phyloP scores from a whole-genome alignment of 108 stramenopile species.

The Cylindrotheca closterium region DNA sequence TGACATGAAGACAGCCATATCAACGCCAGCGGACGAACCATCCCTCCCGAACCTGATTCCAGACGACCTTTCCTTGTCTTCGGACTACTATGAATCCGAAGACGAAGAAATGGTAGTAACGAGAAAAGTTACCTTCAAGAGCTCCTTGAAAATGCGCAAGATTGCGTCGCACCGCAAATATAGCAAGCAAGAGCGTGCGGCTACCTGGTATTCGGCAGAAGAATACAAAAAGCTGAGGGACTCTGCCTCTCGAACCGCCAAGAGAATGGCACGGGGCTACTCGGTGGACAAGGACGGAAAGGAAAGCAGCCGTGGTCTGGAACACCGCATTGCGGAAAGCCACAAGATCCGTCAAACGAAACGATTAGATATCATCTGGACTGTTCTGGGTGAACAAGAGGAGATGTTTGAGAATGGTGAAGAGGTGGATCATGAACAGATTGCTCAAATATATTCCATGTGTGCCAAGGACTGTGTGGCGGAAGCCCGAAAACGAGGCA shows the following conservation, averaged over 20 bases:
- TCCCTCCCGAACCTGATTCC: too few relatives aligned
- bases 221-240: conserved; percentile 9
- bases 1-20: too few relatives aligned
- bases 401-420: background rate
- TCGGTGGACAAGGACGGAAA: conserved; percentile 10
- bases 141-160: conserved; percentile 1
- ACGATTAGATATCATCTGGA: conserved; percentile 5
- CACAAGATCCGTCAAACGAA: conserved; percentile 10
- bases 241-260: conserved; percentile 2
- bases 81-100: background rate
- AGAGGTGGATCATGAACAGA: background rate
- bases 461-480: background rate
- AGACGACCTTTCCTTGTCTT: too few relatives aligned
- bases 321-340: conserved; percentile 8
- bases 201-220: conserved; percentile 9
- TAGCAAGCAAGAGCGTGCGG: conserved; percentile 7
- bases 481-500: conserved; percentile 7
- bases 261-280: conserved; percentile 5
- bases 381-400: conserved; percentile 19
- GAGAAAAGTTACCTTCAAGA: conserved; percentile 10
- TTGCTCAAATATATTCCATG: conserved; percentile 3
- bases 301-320: conserved; percentile 16
- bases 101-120: background rate
- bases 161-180: conserved; percentile 6
- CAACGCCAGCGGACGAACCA: too few relatives aligned